phyloP scores from a whole-genome alignment of 805 yeast genomes.

The Candida loeiensis region DNA sequence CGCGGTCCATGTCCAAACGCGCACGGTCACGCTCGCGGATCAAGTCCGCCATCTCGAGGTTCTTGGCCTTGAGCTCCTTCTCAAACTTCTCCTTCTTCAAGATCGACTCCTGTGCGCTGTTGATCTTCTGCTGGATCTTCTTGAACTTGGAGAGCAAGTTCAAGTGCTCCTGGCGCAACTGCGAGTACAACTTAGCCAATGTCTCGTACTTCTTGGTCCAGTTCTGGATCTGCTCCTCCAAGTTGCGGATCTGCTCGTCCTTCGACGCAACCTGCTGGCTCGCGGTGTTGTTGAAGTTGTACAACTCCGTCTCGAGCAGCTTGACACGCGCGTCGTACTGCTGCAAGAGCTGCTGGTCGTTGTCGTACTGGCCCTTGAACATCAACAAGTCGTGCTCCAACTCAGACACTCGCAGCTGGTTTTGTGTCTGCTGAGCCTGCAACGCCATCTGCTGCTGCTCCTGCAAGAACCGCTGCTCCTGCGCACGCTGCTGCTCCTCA shows the following conservation, averaged over 20 bases:
- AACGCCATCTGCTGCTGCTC: slow-evolving; percentile 56
- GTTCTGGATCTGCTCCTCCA: slow-evolving; percentile 69
- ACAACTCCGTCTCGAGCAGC: slow-evolving; percentile 70
- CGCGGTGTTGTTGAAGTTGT: slow-evolving; percentile 57
- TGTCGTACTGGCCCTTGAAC: slow-evolving; percentile 77
- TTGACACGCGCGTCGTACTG: slow-evolving; percentile 86
- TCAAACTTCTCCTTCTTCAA: slow-evolving; percentile 79
- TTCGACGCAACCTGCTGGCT: slow-evolving; percentile 71
- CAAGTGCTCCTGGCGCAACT: slow-evolving; percentile 87
- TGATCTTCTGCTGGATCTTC: slow-evolving; percentile 79
- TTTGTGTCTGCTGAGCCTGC: slow-evolving; percentile 66
- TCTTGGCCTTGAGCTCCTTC: slow-evolving; percentile 79
- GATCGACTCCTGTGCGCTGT: slow-evolving; percentile 85
- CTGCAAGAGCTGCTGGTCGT: slow-evolving; percentile 76
- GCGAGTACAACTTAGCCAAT: slow-evolving; percentile 84
- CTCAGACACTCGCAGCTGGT: slow-evolving; percentile 74
- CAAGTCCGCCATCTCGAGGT: slow-evolving; percentile 81
- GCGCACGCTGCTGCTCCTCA: slow-evolving; percentile 70
- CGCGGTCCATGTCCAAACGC: slow-evolving; percentile 71
- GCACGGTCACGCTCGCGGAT: slow-evolving; percentile 90
- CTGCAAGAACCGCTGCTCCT: slow-evolving; percentile 61
- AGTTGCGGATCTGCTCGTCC: slow-evolving; percentile 61
- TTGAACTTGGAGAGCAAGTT: slow-evolving; percentile 74
- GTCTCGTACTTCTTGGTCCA: slow-evolving; percentile 90
- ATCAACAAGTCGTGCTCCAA: slow-evolving; percentile 76